These are phyloP conservation scores for Haberlea rhodopensis DNA, from an alignment of 257 asterid genomes.

Conservation along the genomic window DNA sequence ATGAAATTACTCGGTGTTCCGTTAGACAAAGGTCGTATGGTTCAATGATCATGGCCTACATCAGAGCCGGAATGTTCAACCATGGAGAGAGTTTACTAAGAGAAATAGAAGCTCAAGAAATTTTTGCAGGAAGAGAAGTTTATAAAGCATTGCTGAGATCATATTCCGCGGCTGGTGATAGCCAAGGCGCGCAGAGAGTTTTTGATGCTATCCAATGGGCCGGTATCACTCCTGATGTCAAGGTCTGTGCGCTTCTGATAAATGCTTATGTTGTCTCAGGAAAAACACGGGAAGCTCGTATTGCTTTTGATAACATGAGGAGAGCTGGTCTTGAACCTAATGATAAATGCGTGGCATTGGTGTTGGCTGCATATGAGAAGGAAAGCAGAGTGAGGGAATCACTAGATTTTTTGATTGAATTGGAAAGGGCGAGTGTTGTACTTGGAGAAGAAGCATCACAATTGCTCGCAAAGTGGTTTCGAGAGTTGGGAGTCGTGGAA, in stretches of 20 bases:
- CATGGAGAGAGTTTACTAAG: no score
- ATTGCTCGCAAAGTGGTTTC: conserved; percentile 63
- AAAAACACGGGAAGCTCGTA: conserved; percentile 52
- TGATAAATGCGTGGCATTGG: conserved; percentile 72
- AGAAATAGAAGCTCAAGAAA: no score
- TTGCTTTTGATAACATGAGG: conserved; percentile 67
- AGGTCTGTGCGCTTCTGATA: conserved; percentile 73
- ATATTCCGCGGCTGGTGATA: conserved; percentile 71
- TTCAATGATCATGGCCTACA: no score
- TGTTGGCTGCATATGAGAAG: conserved; percentile 55
- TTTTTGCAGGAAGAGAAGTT: no score
- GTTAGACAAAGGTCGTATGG: no score
- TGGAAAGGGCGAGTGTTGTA: conserved; percentile 53
- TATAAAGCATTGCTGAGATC: conserved; percentile 63
- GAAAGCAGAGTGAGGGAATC: conserved; percentile 64
- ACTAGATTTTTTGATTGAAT: conserved; percentile 51
- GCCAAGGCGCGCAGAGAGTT: conserved; percentile 70
- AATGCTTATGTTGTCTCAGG: conserved; percentile 69
- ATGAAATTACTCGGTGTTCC: no score
- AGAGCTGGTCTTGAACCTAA: conserved; percentile 61
- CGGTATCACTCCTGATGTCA: conserved; percentile 70
- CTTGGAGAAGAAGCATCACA: conserved; percentile 68
- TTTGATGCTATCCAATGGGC: conserved; percentile 78
- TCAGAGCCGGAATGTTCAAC: no score
- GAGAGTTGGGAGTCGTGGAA: conserved; percentile 69